Percentiles rank a stretch among this genome's conserved stretches.
phyloP scores from a whole-genome alignment of 2,329 filamentous ascomycete genomes.

The Alternaria arborescens region DNA sequence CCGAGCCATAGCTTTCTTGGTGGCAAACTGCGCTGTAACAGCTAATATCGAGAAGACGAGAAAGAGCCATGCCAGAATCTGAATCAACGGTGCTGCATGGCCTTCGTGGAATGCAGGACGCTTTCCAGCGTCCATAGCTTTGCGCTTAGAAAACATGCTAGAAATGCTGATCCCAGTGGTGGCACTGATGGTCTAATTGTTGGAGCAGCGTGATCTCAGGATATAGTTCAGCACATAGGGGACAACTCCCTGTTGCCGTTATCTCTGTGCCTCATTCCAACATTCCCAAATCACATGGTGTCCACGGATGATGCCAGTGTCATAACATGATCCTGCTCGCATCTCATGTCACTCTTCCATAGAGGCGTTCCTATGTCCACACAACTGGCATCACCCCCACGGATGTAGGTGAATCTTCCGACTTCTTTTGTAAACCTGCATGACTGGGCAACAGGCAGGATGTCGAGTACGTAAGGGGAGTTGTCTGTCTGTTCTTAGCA shows the following conservation, averaged over 20 bases:
- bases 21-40: slow-evolving; percentile 13
- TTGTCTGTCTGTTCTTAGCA: not conserved
- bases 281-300: not conserved
- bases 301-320: not conserved
- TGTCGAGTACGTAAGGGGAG: not conserved
- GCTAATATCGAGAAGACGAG: slow-evolving; percentile 11
- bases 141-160: not conserved
- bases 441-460: not conserved
- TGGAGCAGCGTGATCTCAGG: not conserved
- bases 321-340: not conserved
- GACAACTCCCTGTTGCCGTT: not conserved
- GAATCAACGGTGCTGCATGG: slow-evolving; percentile 15
- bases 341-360: not conserved
- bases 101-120: slow-evolving; percentile 1
- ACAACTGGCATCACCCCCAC: not conserved
- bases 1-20: slow-evolving; percentile 12
- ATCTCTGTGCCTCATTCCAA: slow-evolving; percentile 5
- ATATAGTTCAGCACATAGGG: not conserved
- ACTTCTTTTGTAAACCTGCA: not conserved
- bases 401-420: not conserved
- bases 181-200: not conserved
- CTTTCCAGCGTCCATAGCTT: not conserved
- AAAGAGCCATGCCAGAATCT: slow-evolving; percentile 17
- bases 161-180: not conserved
- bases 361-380: not conserved